Evolutionary conservation across 495 filamentous ascomycete species (phyloP).

Genomic region (Penicillium argentinense): DNA sequence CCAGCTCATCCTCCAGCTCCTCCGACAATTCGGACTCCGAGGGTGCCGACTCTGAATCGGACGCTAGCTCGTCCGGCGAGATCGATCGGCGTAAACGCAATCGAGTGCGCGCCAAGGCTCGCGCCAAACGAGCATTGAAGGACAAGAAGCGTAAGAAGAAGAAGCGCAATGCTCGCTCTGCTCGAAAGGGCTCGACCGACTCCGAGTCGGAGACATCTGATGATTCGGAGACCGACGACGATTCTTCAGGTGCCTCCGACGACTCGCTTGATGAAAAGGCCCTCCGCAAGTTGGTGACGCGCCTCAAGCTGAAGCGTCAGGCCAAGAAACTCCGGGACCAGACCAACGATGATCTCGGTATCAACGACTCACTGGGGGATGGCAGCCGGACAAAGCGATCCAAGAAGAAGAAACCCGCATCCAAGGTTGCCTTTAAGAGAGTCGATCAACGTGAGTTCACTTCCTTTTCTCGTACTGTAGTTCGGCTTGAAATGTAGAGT

Average conservation of each 20-base stretch:
- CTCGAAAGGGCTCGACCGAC: constrained; percentile 32
- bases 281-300: constrained; percentile 48
- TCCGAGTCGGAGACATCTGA: constrained; percentile 35
- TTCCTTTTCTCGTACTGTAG: not conserved
- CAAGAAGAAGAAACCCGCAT: constrained; percentile 52
- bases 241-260: constrained; percentile 30
- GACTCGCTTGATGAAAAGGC: constrained; percentile 39
- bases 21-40: constrained; percentile 13
- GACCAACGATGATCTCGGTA: constrained; percentile 20
- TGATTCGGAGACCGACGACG: constrained; percentile 32
- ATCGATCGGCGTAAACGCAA: constrained; percentile 28
- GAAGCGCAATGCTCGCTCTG: constrained; percentile 20
- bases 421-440: constrained; percentile 78
- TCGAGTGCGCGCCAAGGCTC: constrained; percentile 44
- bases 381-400: constrained; percentile 19
- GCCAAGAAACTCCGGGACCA: constrained; percentile 31
- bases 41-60: constrained; percentile 26
- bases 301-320: constrained; percentile 48
- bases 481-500: not conserved
- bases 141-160: constrained; percentile 37
- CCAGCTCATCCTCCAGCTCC: constrained; percentile 1
- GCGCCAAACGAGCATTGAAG: constrained; percentile 44
- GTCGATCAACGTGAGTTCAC: constrained; percentile 68
- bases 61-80: constrained; percentile 33
- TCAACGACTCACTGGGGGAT: constrained; percentile 12